Evolutionary conservation across 2,329 filamentous ascomycete genomes (phyloP), one percentile per base, ranked within the genome.

Genomic region (Xylariaceae sp.): DNA sequence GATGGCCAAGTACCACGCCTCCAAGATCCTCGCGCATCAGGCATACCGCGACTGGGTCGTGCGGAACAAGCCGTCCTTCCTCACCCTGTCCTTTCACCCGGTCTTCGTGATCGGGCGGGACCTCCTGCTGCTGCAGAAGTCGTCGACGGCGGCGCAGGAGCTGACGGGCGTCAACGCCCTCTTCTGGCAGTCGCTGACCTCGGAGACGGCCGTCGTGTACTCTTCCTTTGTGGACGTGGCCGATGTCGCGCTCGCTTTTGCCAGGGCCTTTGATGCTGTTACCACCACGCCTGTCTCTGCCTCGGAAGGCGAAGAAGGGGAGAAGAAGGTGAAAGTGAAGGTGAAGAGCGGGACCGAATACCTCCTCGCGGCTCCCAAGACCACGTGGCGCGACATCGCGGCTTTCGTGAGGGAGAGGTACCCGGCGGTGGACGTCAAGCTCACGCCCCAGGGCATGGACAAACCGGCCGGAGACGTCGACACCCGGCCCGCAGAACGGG

Each of bases 21-120:
- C 29, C n/a, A 31, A 31, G 29, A 31, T 31, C 29, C 29, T 31
- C 5, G 29, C 29, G 5, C 29, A 31, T 17, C 29, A 31, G 17
- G 29, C n/a, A 7, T 31, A 31, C 14, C 15, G 29, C 8, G 29
- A 31, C 14, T 31, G 29, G 29, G 5, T 31, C 4, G 5, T 15
- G 29, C n/a, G 17, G 29, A 12, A 31, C 29, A 12, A 31, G 29
- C 29, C 29, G 9, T 8, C 13, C 12, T 31, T 15, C 29, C 8
- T 15, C 6, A 17, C 14, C n/a, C 4, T 31, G 9, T 31, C 29
- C 29, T 14, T 15, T 15, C 29, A 31, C 17, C 29, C 29, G n/a
- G 9, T 8, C 14, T 31, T 15, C 29, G 29, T 31, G n/a, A 11
- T 17, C 29, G 29, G 29, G 11, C 29, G 13, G 14, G 29, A 31